phyloP scores from a whole-genome alignment of 371 early-diverging fungal species.

The Syncephalastrum sp. region DNA sequence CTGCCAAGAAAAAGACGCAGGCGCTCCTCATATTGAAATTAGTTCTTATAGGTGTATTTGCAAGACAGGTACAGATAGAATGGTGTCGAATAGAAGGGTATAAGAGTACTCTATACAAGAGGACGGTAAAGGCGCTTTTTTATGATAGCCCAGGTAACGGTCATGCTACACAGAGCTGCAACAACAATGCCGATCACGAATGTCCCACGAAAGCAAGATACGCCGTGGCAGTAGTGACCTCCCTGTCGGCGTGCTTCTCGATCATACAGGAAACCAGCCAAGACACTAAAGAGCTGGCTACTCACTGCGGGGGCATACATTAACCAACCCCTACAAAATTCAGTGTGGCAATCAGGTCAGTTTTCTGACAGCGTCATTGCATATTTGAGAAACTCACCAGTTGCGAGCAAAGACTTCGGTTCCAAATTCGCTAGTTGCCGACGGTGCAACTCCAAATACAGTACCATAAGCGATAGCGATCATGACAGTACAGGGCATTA shows the following conservation, averaged over 20 bases:
- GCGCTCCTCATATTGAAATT: too few relatives aligned
- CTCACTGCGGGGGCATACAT: constrained; percentile 48
- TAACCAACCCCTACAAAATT: constrained; percentile 33
- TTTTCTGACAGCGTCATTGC: background rate
- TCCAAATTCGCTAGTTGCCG: constrained; percentile 43
- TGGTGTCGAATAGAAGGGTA: too few relatives aligned
- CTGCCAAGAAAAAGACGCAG: too few relatives aligned
- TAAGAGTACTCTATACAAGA: too few relatives aligned
- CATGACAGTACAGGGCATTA: constrained; percentile 32
- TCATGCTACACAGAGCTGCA: constrained; percentile 17
- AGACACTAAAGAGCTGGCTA: constrained; percentile 39
- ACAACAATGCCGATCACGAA: constrained; percentile 27
- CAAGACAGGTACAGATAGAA: too few relatives aligned
- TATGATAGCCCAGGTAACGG: constrained; percentile 33
- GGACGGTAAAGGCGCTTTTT: constrained; percentile 22
- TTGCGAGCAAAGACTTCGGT: constrained; percentile 48
- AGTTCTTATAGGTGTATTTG: too few relatives aligned
- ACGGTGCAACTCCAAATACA: constrained; percentile 43
- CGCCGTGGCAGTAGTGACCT: constrained; percentile 26
- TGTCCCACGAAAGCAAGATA: constrained; percentile 27
- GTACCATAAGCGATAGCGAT: constrained; percentile 41
- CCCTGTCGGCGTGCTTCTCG: constrained; percentile 30
- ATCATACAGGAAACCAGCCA: constrained; percentile 44
- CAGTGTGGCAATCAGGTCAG: background rate
- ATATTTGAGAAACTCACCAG: constrained; percentile 20